Percentiles rank a stretch among this genome's conserved stretches.
These are phyloP conservation scores for Mycena crocata DNA, from an alignment of 768 basidiomycete species.

Conservation along the genomic window DNA sequence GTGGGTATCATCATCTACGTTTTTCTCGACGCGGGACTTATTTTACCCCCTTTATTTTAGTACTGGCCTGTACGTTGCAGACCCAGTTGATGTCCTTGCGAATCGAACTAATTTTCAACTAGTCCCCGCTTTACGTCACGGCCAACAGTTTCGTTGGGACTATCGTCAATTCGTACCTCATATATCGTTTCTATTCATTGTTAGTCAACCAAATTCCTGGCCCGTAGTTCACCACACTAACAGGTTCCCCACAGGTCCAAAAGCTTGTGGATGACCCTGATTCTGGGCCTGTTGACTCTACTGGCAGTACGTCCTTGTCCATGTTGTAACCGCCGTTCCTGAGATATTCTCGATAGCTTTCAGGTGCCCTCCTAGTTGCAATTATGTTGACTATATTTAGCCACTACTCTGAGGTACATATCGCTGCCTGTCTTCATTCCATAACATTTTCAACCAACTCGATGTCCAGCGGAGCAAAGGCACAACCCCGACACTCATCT, in stretches of 20 bases:
- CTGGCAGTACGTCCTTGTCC: neutral
- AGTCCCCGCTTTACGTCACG: neutral
- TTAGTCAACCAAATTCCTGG: neutral
- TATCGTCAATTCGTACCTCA: constrained; percentile 7
- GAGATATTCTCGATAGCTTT: neutral
- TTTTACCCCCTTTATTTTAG: neutral
- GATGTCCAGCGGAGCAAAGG: neutral
- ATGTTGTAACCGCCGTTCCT: neutral
- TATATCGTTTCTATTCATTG: constrained; percentile 4
- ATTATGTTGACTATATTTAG: neutral
- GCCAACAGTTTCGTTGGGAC: neutral
- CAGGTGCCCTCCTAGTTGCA: neutral
- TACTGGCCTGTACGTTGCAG: neutral
- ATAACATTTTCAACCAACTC: too few species aligned
- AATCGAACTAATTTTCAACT: neutral
- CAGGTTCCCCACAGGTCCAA: neutral
- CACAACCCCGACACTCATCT: neutral
- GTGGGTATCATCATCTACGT: neutral
- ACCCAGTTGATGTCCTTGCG: neutral
- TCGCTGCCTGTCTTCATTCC: neutral
- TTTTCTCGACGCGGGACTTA: neutral
- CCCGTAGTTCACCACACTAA: too few species aligned
- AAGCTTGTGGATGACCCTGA: neutral
- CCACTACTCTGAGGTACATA: neutral
- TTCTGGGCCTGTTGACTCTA: neutral